These are phyloP conservation scores for Fistulina hepatica DNA, from an alignment of 1,284 basidiomycete genomes.

Conservation along the genomic window DNA sequence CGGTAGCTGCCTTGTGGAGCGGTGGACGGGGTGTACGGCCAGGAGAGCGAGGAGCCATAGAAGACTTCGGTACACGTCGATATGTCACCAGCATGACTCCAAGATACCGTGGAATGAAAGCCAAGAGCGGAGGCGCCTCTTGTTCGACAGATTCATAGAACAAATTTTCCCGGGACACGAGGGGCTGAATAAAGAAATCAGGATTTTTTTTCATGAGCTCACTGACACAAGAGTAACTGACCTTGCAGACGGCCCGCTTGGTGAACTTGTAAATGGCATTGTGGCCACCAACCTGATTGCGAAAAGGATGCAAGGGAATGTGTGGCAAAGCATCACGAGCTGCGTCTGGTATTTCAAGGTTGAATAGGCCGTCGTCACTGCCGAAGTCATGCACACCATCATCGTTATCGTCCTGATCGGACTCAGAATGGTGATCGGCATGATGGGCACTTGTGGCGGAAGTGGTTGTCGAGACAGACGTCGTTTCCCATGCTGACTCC, in stretches of 20 bases:
- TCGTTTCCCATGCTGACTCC: conserved; percentile 64
- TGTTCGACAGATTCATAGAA: conserved; percentile 97
- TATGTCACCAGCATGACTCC: conserved; percentile 99
- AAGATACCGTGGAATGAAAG: conserved; percentile 92
- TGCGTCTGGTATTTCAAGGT: conserved; percentile 31
- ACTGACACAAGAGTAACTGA: conserved; percentile 27
- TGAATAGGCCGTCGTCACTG: conserved; percentile 27
- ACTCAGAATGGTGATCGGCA: conserved; percentile 4
- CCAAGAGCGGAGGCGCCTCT: conserved; percentile 82
- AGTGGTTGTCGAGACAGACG: conserved; percentile 47
- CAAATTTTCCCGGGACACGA: conserved; percentile 92
- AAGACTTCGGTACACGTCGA: conserved; percentile 54
- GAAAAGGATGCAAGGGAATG: conserved; percentile 91
- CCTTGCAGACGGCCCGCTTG: conserved; percentile 96
- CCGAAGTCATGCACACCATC: conserved; percentile 21
- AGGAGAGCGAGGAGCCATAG: conserved; percentile 16
- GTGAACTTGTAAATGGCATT: conserved; percentile 98
- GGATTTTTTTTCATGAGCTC: conserved; percentile 13
- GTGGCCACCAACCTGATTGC: conserved; percentile 97
- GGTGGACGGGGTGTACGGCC: conserved; percentile 15
- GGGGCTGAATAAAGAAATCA: conserved; percentile 47
- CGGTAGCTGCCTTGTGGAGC: conserved; percentile 29
- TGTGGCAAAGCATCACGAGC: conserved; percentile 63
- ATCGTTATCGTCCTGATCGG: conserved; percentile 14
- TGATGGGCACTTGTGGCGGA: conserved; percentile 9